phyloP scores from a whole-genome alignment of 225 moss, liverwort and hornwort genomes.

The Physcomitrium patens region DNA sequence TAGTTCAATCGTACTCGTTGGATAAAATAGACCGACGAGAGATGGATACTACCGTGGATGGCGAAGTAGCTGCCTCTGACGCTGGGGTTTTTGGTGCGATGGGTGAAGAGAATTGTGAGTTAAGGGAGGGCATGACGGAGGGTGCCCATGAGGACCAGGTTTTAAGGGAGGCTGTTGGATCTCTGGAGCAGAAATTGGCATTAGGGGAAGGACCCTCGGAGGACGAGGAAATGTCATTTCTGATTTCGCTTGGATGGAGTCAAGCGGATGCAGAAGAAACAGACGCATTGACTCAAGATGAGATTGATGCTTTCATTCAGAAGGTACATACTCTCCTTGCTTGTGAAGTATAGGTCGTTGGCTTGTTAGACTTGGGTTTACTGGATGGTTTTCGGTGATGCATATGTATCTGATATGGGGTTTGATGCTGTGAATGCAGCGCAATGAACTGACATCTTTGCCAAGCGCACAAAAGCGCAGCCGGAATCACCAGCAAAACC shows the following conservation, averaged over 20 bases:
- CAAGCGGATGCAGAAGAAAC: constrained; percentile 83
- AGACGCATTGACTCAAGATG: constrained; percentile 90
- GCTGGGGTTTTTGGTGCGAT: constrained; percentile 40
- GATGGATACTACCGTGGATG: constrained; percentile 36
- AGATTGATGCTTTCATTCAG: constrained; percentile 93
- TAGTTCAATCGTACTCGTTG: constrained; percentile 49
- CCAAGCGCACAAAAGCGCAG: constrained; percentile 65
- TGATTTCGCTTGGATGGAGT: constrained; percentile 97
- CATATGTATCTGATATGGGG: constrained; percentile 7
- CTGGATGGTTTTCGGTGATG: too few relatives aligned
- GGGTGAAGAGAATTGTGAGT: constrained; percentile 66
- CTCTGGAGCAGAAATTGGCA: too few relatives aligned
- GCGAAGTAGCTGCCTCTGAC: constrained; percentile 40
- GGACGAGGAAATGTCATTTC: constrained; percentile 68
- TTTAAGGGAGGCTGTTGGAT: constrained; percentile 45
- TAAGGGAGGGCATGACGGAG: constrained; percentile 39
- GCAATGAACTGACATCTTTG: constrained; percentile 71
- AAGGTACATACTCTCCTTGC: constrained; percentile 52
- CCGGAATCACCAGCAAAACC: constrained; percentile 46
- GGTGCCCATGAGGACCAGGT: constrained; percentile 26
- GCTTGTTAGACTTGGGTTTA: background rate
- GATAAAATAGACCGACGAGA: constrained; percentile 66
- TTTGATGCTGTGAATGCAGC: constrained; percentile 51
- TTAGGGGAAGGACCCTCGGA: too few relatives aligned
- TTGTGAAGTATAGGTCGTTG: background rate